phyloP scores from a whole-genome alignment of 495 filamentous ascomycete genomes.

The Neurospora sp. region DNA sequence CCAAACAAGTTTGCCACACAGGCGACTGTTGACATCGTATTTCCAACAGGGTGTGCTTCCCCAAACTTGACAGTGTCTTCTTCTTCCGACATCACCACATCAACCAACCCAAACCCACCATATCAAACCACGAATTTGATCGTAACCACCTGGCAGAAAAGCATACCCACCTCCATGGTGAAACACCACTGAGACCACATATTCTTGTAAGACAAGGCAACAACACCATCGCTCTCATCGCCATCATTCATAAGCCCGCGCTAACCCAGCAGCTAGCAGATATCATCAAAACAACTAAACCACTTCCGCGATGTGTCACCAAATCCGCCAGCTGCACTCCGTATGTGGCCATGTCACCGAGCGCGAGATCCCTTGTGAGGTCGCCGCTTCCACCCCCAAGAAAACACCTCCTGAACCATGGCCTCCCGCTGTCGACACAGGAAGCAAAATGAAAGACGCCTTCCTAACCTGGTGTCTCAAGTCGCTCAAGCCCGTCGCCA shows the following conservation, averaged over 20 bases:
- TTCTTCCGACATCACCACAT: not conserved
- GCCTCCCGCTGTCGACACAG: not conserved
- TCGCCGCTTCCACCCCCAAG: not conserved
- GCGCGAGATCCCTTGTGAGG: rapidly evolving
- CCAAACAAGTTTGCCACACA: not conserved
- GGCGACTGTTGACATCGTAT: not conserved
- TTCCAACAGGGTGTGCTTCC: rapidly evolving
- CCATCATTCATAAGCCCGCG: not conserved
- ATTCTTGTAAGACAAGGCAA: not conserved
- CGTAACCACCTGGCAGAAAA: rapidly evolving
- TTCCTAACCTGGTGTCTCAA: not conserved
- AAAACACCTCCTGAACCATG: rapidly evolving
- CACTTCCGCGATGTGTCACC: not conserved
- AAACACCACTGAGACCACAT: rapidly evolving
- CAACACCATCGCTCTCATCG: not conserved
- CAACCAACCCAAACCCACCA: not conserved
- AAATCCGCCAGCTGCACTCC: not conserved
- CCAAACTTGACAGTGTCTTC: not conserved
- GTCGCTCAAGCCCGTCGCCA: not conserved
- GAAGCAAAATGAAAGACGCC: not conserved
- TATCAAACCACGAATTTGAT: not conserved
- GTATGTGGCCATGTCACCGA: not conserved
- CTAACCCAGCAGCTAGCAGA: rapidly evolving
- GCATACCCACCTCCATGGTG: not conserved
- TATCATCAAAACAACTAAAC: not conserved